Evolutionary conservation across 371 early-diverging fungal genomes (phyloP), one percentile per base, ranked within the genome.

Genomic region (Fennellomyces sp.): DNA sequence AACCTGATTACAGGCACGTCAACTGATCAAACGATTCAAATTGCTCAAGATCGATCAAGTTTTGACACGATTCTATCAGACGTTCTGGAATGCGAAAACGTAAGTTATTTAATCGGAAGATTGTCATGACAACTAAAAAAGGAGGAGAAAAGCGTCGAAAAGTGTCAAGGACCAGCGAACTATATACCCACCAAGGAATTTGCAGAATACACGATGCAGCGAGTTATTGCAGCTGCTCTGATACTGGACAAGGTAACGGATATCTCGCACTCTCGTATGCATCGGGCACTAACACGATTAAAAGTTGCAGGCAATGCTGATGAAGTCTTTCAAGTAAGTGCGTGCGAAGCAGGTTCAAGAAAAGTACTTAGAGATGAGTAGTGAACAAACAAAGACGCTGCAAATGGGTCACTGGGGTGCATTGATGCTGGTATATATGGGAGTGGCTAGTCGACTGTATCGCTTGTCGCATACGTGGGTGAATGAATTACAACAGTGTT

Each of bases 331-430:
- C 31, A 45, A 42, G 58, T 56, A 53, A 45, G 52, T 49, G n/a
- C n/a, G n/a, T n/a, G n/a, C n/a, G n/a, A n/a, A n/a, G n/a, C n/a
- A n/a, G n/a, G n/a, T n/a, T n/a, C n/a, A n/a, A n/a, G 8, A 19
- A 19, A 58, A 7, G 2, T 27, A 25, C 26, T 0, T 2, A 11
- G 19, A 15, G 12, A 25, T 42, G 11, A 3, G 1, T 19, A 66
- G 73, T 54, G 71, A 75, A 29, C 66, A 75, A 15, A 66, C 75
- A 15, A 69, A 64, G 3, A 48, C 75, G 27, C 41, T 78, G 8
- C 62, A 49, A 29, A 29, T 72, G 28, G 73, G 71, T 2, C 79
- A 78, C 51, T 78, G 73, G 67, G 64, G 70, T n/a, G 65, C 69
- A 1, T 36, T 75, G 19, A 68, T 71, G 2, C 19, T 78, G 6